Percentiles rank a stretch among this genome's conserved stretches.
Conservation (phyloP, 345 rosid species). For the Pistacia atlantica region DNA sequence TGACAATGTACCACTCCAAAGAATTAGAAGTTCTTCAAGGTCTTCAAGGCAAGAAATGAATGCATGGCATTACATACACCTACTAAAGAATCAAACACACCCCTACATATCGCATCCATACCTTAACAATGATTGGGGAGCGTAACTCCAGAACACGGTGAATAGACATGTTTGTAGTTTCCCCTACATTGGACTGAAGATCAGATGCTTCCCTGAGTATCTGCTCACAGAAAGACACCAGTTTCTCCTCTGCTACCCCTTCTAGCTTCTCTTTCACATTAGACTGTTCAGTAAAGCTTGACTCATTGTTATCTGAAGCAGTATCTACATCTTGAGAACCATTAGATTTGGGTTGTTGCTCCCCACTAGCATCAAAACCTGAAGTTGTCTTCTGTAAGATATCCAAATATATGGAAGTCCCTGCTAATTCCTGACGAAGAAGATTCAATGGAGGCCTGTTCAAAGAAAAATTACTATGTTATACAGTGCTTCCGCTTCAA, state of each 20-base stretch:
- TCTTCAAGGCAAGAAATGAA: not conserved
- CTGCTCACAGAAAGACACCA: conserved; percentile 87
- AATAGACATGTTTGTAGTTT: conserved; percentile 76
- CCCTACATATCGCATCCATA: conserved; percentile 21
- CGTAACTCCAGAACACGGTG: conserved; percentile 90
- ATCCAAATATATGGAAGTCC: conserved; percentile 81
- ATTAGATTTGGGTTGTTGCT: conserved; percentile 35
- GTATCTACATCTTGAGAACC: conserved; percentile 32
- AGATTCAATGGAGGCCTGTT: conserved; percentile 93
- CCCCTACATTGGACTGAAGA: conserved; percentile 74
- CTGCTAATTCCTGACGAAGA: conserved; percentile 91
- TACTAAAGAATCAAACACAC: not conserved
- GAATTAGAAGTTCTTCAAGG: not conserved
- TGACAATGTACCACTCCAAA: not conserved
- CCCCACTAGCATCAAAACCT: conserved; percentile 28
- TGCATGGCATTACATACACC: not conserved
- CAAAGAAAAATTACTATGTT: conserved; percentile 16
- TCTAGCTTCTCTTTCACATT: conserved; percentile 52
- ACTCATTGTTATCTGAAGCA: conserved; percentile 29
- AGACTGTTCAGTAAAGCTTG: conserved; percentile 20
- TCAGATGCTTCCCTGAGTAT: conserved; percentile 87
- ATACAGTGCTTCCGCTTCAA: conserved; percentile 12
- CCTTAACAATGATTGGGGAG: conserved; percentile 92
- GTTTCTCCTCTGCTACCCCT: conserved; percentile 79
- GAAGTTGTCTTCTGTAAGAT: conserved; percentile 84